Base-by-base conservation (phyloP, 139 green algal species). In the Monoraphidium neglectum region DNA sequence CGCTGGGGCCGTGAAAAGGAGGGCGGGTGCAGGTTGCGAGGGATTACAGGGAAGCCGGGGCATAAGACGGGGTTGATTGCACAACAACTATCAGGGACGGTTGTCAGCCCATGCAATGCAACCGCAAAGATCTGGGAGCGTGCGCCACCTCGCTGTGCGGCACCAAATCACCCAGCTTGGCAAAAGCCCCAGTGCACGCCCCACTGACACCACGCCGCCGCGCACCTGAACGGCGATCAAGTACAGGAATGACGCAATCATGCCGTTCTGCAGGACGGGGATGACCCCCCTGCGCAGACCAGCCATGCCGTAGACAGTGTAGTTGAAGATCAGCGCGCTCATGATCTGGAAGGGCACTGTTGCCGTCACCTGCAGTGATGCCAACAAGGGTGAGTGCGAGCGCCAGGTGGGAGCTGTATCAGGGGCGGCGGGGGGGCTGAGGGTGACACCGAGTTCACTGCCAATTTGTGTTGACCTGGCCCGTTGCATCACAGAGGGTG, bases 241-340 rank as follows among this genome's bases (percentile, higher is more conserved):
- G 3, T 51, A 72, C 26, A 80, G 64, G 35, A 80, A 64, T 24
- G 74, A 65, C 61, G 59, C 68, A 49, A 80, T 43, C 15, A 38
- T 28, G 3, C 64, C 74, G 13, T 73, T 80, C 74, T 73, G 46
- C 36, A 74, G 23, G 64, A 80, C 68, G 64, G 26, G 60, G 4
- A 30, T 24, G 12, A 51, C 51, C 6, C 64, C 65, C 36, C 36
- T 36, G 26, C 74, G 60, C 26, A 80, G 64, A 10, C 84, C 84
- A 6, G 77, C 70, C 77, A 89, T 77, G 32, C 84, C 84, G 54
- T 89, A 89, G 33, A 82, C 80, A 5, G 64, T 68, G 72, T 84
- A 72, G 30, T 37, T 71, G 64, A 85, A 85, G 15, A 80, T 68
- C 54, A 85, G 60, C 46, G 80, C 61, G 54, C 77, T 80, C 21